Evolutionary conservation across 2,329 filamentous ascomycete genomes (phyloP), one percentile per base, ranked within the genome.

Genomic region (Aspergillus japonicus): DNA sequence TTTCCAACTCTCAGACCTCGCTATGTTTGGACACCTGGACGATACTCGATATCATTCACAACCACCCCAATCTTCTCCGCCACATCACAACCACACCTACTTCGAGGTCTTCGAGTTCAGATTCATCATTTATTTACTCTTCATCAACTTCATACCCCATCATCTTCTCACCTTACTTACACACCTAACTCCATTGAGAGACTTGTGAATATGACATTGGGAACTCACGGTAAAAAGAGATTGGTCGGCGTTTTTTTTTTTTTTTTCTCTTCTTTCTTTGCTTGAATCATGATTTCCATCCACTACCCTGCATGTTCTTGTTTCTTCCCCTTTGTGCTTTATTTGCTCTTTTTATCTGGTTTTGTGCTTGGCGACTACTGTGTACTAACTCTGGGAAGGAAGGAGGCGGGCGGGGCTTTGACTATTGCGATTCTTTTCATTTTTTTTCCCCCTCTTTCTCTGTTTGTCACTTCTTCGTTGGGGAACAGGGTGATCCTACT

Each of bases 381-480:
- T 53, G 59, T 51, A 47, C 50, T 57, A 59, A 58, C 44, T 61
- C 61, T 60, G 62, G 57, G 62, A 35, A 14, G 52, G 29, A 33
- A 39, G 39, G 39, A 44, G 39, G 39, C 2, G 39, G 39, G 16
- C 14, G 39, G 39, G n/a, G 6, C 39, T 19, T 63, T 64, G 50
- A 59, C 42, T 54, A 61, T 50, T 50, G 57, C 61, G 60, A 50
- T 35, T 60, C 47, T 63, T 59, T 26, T 51, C 52, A 59, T 55
- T 60, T 4, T 31, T 49, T 19, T 26, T 23, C 50, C 50, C 2
- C 2, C 59, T 51, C 58, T 52, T 51, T 49, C 47, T 60, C 50
- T 48, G 24, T 63, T 60, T 65, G 58, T 57, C 60, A 58, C 63
- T 66, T 59, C 59, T 62, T 63, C 60, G 56, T 68, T 64, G 57